phyloP scores from a whole-genome alignment of 129 eudicot genomes.

The Cynara cardunculus region DNA sequence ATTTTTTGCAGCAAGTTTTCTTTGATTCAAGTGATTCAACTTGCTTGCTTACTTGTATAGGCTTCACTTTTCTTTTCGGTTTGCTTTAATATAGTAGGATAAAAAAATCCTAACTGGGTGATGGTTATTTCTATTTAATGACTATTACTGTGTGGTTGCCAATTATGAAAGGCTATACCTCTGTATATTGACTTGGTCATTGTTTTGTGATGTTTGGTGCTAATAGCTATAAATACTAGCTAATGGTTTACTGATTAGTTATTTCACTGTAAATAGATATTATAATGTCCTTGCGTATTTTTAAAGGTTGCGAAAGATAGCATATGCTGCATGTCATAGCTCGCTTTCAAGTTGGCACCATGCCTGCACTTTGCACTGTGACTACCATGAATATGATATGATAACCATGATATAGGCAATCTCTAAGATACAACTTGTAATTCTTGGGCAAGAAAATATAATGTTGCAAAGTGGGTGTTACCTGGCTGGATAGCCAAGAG shows the following conservation, averaged over 20 bases:
- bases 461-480: constrained; percentile 12
- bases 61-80: not conserved
- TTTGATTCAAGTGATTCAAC: not conserved
- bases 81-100: not conserved
- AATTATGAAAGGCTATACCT: not conserved
- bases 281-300: not conserved
- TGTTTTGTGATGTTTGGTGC: not conserved
- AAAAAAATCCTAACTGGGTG: not conserved
- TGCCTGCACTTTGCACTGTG: not conserved
- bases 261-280: not conserved
- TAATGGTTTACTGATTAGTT: not conserved
- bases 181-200: not conserved
- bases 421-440: not conserved
- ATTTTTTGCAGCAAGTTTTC: not conserved
- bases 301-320: not conserved
- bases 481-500: constrained; percentile 99
- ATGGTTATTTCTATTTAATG: not conserved
- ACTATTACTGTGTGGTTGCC: not conserved
- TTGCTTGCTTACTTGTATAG: not conserved
- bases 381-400: not conserved
- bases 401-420: not conserved
- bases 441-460: not conserved
- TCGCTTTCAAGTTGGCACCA: not conserved
- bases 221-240: not conserved
- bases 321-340: not conserved